These are phyloP conservation scores for Metschnikowia baotianmanensis DNA, from an alignment of 805 yeast genomes.

Conservation along the genomic window DNA sequence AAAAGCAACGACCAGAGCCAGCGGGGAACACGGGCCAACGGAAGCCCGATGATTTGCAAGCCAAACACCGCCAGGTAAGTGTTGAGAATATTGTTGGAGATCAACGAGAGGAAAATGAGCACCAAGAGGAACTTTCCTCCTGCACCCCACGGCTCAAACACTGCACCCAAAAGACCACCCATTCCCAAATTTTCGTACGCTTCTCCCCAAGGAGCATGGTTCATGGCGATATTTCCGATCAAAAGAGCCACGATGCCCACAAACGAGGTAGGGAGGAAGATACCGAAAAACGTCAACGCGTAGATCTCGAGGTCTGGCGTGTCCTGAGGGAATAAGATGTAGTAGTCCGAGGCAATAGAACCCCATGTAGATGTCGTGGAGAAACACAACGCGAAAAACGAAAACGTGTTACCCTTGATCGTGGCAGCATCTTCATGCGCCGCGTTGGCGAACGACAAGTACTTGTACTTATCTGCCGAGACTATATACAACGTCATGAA, in stretches of 20 bases:
- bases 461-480: conserved; percentile 46
- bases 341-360: conserved; percentile 80
- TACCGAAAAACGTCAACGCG: conserved; percentile 61
- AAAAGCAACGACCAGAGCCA: conserved; percentile 70
- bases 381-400: conserved; percentile 70
- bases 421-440: conserved; percentile 28
- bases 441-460: conserved; percentile 26
- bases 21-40: conserved; percentile 65
- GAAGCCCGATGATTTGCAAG: conserved; percentile 58
- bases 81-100: conserved; percentile 79
- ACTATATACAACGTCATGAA: conserved; percentile 67
- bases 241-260: conserved; percentile 74
- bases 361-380: conserved; percentile 90
- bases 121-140: conserved; percentile 75
- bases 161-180: conserved; percentile 70
- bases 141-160: conserved; percentile 71
- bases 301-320: conserved; percentile 57
- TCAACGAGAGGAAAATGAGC: conserved; percentile 66
- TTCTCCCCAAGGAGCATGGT: conserved; percentile 53
- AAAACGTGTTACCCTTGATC: conserved; percentile 63
- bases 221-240: conserved; percentile 64
- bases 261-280: conserved; percentile 67
- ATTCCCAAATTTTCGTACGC: conserved; percentile 60
- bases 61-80: conserved; percentile 80
- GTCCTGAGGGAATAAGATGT: conserved; percentile 73